A percentile compares a stretch with the other conserved stretches of the same genome.
Evolutionary conservation across 345 rosid genomes (phyloP).

Genomic region (Brassica cretica): DNA sequence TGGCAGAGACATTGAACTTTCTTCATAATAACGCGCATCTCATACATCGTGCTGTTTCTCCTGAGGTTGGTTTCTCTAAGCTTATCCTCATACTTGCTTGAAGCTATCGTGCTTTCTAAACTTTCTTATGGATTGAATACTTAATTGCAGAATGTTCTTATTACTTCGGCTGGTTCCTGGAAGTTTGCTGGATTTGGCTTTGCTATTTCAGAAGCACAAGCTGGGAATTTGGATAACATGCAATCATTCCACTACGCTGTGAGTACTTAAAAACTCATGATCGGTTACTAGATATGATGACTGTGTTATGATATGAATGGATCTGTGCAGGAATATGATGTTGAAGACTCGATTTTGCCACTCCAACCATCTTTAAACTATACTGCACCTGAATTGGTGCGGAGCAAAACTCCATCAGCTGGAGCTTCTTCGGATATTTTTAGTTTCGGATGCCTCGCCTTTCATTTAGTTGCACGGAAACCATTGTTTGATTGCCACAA

Average conservation of each 20-base stretch:
- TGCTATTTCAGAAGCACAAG: slow-evolving; percentile 57
- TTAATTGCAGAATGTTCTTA: slow-evolving; percentile 67
- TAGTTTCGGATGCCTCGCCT: slow-evolving; percentile 89
- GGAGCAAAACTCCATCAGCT: slow-evolving; percentile 62
- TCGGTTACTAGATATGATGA: slow-evolving; percentile 1
- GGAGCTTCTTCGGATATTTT: slow-evolving; percentile 77
- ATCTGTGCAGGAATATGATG: slow-evolving; percentile 79
- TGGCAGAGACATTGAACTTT: slow-evolving; percentile 87
- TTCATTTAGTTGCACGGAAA: slow-evolving; percentile 80
- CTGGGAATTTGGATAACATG: slow-evolving; percentile 32
- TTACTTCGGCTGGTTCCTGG: slow-evolving; percentile 95
- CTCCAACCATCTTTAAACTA: slow-evolving; percentile 90
- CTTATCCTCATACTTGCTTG: neutral
- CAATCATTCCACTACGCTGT: slow-evolving; percentile 39
- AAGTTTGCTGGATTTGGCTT: slow-evolving; percentile 95
- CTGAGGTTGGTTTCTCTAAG: slow-evolving; percentile 56
- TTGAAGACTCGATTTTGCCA: slow-evolving; percentile 85
- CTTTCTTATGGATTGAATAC: slow-evolving; percentile 7
- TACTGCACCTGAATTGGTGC: slow-evolving; percentile 89
- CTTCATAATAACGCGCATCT: slow-evolving; percentile 86
- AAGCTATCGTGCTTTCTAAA: too few relatives aligned
- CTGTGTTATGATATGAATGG: slow-evolving; percentile 23
- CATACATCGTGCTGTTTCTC: slow-evolving; percentile 81
- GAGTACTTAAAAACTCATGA: slow-evolving; percentile 27
- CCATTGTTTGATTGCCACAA: slow-evolving; percentile 88